Base-by-base conservation (phyloP, 129 eudicot genomes). In the Pseudognaphalium luteoalbum region DNA sequence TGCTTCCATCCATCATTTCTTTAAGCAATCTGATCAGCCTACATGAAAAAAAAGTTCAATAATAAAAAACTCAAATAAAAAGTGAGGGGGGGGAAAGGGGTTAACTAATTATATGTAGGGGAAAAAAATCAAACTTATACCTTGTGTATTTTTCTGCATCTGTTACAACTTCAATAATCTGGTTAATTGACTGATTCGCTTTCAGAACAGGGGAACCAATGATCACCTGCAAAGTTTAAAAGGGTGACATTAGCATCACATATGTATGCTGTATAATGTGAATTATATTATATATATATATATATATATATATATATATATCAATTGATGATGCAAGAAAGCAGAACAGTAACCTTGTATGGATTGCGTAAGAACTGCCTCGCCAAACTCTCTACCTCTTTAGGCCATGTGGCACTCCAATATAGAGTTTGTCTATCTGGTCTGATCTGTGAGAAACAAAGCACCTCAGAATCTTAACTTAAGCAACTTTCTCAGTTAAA, bases 381-480 rank as follows among this genome's bases (percentile, higher is more conserved):
- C 10, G 99, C 99, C 73, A 94, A 77, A 41, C 88, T 81, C 81
- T 94, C 99, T 25, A 94, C 99, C 77, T 94, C 99, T 78, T 73
- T 89, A 51, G 99, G 99, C 99, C 99, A 94, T 57, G 99, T 94
- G 78, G 99, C 99, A 77, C 99, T 94, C 99, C 99, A 94, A 76
- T 89, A 94, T 66, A 94, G 85, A 19, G 97, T 91, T 79, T 94
- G 99, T 60, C 99, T 91, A 82, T 94, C 99, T n/a, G 99, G 99
- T 71, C 99, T 88, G 72, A 91, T 89, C 99, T 94, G 89, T 75
- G 67, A n/a, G 37, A 44, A 74, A n/a, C 39, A 68, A 63, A 81
- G 6, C 68, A 54, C 37, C 66, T 66, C 33, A 41, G 72, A 65
- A 76, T 37, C 15, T 73, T 33, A 60, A 71, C 59, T 71, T 39